Conservation (phyloP, 257 asterid genomes). For the Solanum lycopersicoides region DNA sequence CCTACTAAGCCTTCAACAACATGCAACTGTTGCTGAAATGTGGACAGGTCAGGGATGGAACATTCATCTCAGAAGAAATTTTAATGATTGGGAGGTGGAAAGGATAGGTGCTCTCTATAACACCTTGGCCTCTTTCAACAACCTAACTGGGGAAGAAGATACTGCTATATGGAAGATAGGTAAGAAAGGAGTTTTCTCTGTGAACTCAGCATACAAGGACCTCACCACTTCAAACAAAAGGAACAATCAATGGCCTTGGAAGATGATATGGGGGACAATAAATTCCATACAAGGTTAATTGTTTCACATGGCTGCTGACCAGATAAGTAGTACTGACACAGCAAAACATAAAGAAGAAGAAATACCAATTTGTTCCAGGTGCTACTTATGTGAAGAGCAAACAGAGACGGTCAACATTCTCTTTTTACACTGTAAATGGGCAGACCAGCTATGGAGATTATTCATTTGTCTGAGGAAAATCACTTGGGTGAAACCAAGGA, state of each 20-base stretch:
- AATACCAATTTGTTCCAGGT: not conserved
- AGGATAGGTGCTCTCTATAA: not conserved
- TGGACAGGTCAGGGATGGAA: not conserved
- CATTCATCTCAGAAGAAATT: not conserved
- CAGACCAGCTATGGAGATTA: not conserved
- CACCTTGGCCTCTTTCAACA: not conserved
- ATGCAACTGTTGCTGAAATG: not conserved
- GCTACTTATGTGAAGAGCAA: not conserved
- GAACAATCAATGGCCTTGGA: no score
- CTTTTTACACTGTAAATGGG: not conserved
- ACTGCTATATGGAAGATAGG: not conserved
- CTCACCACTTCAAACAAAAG: no score
- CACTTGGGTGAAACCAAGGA: not conserved
- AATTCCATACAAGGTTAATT: not conserved
- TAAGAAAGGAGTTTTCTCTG: not conserved
- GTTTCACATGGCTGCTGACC: not conserved
- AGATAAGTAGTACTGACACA: not conserved
- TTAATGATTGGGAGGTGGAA: not conserved
- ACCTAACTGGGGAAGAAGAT: not conserved
- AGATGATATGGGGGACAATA: no score
- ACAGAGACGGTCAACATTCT: not conserved
- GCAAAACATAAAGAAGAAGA: not conserved
- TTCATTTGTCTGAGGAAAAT: not conserved
- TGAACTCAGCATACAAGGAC: not conserved
- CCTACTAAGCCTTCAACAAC: not conserved